Percentiles rank a stretch among this genome's conserved stretches.
Evolutionary conservation across 257 asterid species (phyloP).

Genomic region (Solanum medicagineum): DNA sequence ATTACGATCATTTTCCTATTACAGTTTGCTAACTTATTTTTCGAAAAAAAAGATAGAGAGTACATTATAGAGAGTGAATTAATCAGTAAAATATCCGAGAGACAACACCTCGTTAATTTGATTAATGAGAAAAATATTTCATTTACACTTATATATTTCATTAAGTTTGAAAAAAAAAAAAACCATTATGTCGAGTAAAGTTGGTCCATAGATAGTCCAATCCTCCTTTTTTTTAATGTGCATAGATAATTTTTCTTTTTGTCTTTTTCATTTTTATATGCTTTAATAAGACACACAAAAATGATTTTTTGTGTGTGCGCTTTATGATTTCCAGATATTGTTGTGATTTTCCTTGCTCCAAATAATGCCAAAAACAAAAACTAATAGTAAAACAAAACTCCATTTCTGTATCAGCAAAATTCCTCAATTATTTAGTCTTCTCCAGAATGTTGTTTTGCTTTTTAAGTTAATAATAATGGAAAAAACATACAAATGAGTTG

Average conservation of each 20-base stretch:
- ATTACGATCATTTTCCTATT: no score
- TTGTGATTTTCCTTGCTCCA: not conserved
- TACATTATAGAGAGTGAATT: no score
- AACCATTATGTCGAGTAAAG: no score
- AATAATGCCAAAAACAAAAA: not conserved
- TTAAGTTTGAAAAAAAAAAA: no score
- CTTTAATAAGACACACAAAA: not conserved
- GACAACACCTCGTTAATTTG: no score
- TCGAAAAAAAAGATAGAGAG: no score
- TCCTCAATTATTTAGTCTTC: not conserved
- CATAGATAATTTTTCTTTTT: not conserved
- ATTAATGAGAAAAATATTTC: no score
- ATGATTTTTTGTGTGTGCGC: not conserved
- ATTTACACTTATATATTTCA: no score
- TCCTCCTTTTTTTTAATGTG: not conserved
- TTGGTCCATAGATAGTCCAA: not conserved
- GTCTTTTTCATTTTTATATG: not conserved
- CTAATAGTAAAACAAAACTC: not conserved
- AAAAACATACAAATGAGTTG: not conserved
- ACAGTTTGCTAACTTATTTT: no score
- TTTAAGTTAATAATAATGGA: not conserved
- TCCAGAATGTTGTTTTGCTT: not conserved
- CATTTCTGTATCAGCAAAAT: not conserved
- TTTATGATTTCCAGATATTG: not conserved
- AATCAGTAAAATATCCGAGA: no score